Conservation (phyloP, 345 rosid genomes). For the thale cress (Arabidopsis thaliana) region TAIR10.1 NC_003075.7:8646501-8647000, state of each 20-base stretch:
- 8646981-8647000: constrained; percentile 49
- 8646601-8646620: background rate
- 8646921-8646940: constrained; percentile 90
- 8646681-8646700: constrained; percentile 56
- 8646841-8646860: constrained; percentile 72
- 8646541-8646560: constrained; percentile 40
- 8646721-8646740: constrained; percentile 67
- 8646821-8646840: constrained; percentile 83
- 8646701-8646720: constrained; percentile 52
- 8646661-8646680: constrained; percentile 48
- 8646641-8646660: constrained; percentile 30
- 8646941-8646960: constrained; percentile 76
- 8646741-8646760: constrained; percentile 79
- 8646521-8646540: constrained; percentile 2
- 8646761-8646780: constrained; percentile 90
- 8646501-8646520: constrained; percentile 16
- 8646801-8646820: constrained; percentile 76
- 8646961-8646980: constrained; percentile 71
- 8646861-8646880: constrained; percentile 95
- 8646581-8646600: constrained; percentile 19
- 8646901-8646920: constrained; percentile 66
- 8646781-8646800: constrained; percentile 72
- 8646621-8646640: constrained; percentile 23
- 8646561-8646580: constrained; percentile 29
- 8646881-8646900: constrained; percentile 75